Base-by-base conservation (phyloP, 2,329 filamentous ascomycete species). In the Fusarium falciforme region DNA sequence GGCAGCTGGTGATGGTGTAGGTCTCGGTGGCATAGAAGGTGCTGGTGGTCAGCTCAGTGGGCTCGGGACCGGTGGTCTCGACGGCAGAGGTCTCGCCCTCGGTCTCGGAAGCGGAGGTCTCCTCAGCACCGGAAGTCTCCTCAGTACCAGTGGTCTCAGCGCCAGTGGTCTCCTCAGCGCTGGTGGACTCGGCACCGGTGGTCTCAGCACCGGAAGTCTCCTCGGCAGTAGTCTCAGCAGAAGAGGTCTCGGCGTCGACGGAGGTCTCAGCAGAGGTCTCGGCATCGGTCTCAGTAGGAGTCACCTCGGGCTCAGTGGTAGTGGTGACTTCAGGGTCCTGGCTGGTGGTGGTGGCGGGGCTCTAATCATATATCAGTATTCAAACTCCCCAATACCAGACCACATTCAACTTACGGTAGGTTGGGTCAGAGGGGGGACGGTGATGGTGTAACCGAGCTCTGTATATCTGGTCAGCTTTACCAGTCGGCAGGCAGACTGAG, bases 21-120 rank as follows among this genome's bases (percentile, higher is more conserved):
- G 71, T 74, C 20, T 61, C 64, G 31, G 78, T 80, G 47, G 72
- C 71, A 71, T 65, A 79, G 73, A 80, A 67, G 61, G 79, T 80
- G 14, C 76, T 77, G 27, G 78, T 80, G 44, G 44, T 29, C 44
- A 49, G 5, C 22, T 49, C 44, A 29, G 44, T 49, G 25, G 27
- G 57, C 33, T 55, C 35, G 9, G 47, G 25, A 9, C 47, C 49
- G 38, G 71, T 64, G 20, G 42, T 14, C 20, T 22, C 42, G 42
- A 4, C 42, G 20, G 42, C 14, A 9, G 42, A 44, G 42, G 42
- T 44, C 42, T 44, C 20, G 42, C 12, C 42, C 22, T 58, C 62
- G 31, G 66, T 68, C 40, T 42, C 55, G 25, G 65, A 58, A 49
- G 44, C 44, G 44, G 44, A 49, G 54, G 75, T 70, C 12, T 67